Evolutionary conservation across 441 rosid species (phyloP).

Genomic region (Gossypium trilobum): DNA sequence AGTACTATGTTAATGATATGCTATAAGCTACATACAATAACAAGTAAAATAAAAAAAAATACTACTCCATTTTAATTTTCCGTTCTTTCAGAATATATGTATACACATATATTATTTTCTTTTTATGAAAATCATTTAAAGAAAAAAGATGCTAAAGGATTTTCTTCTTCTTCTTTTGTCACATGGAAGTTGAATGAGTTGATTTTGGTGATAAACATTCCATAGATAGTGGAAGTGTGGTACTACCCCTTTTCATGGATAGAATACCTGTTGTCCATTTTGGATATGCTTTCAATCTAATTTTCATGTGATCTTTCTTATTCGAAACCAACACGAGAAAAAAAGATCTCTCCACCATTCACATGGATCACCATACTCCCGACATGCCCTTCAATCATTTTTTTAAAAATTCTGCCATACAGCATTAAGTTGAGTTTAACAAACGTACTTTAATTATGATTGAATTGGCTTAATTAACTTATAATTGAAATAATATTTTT

Average conservation of each 20-base stretch:
- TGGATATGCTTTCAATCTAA: background rate
- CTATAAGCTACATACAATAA: too few species aligned
- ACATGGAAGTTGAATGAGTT: slow-evolving; percentile 10
- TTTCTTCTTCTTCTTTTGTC: background rate
- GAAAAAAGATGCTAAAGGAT: background rate
- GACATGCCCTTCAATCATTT: background rate
- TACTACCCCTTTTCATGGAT: background rate
- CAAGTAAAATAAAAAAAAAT: background rate
- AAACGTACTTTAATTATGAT: too few species aligned
- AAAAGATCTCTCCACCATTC: background rate
- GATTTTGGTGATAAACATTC: background rate
- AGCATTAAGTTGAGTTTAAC: too few species aligned
- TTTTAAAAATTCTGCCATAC: too few species aligned
- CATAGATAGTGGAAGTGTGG: slow-evolving; percentile 3
- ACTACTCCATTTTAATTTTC: background rate
- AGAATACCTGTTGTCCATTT: background rate
- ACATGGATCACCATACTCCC: background rate
- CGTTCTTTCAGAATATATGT: background rate
- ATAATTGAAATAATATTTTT: too few species aligned
- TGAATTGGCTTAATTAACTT: too few species aligned
- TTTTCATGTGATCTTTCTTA: background rate
- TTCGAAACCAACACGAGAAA: background rate
- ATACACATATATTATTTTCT: too few species aligned
- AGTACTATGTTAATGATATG: background rate
- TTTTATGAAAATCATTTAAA: background rate